Evolutionary conservation across 208 protist species (phyloP), one percentile per base, ranked within the genome.

Genomic region (Leishmania guyanensis): DNA sequence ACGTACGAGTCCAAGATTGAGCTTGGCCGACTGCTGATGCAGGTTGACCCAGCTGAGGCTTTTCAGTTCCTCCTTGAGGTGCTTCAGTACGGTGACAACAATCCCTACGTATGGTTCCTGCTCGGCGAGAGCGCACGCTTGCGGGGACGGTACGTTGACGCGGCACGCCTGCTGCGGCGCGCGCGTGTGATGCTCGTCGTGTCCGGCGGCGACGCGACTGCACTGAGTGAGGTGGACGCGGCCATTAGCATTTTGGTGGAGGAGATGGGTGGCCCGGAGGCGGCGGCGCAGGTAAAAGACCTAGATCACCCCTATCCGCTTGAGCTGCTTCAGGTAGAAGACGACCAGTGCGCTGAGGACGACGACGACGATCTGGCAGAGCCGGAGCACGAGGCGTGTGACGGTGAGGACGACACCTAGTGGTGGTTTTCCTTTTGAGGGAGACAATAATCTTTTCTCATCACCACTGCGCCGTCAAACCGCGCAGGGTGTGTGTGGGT

Each of bases 91-190:
- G 96, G 92, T 54, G 94, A 97, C 79, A 97, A 94, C 81, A 98
- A 98, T 75, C 93, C 94, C 5, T 98, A 98, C 79, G 91, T 97
- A 74, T 98, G 94, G 94, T 98, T 97, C 85, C 86, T 98, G 14
- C 88, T 98, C n/a, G 96, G 94, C 8, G 93, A 97, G 88, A 89
- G 90, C 36, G 95, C 95, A 4, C 88, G 93, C 29, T 79, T 98
- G 81, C 93, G 93, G 17, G 84, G 90, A 56, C 88, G 95, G 14
- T 95, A 90, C 78, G 56, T 82, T 20, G 95, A 98, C 78, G 84
- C 95, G 17, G 93, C 95, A 14, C 90, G 95, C 1, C 89, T 98
- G 62, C 89, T 98, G 62, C 88, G 93, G 8, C 91, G 93, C 17
- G 90, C 95, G 2, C 92, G 93, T 20, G 92, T 97, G 50, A 95